Evolutionary conservation across 2,329 filamentous ascomycete species (phyloP), one percentile per base, ranked within the genome.

Genomic region (Penicillium expansum): DNA sequence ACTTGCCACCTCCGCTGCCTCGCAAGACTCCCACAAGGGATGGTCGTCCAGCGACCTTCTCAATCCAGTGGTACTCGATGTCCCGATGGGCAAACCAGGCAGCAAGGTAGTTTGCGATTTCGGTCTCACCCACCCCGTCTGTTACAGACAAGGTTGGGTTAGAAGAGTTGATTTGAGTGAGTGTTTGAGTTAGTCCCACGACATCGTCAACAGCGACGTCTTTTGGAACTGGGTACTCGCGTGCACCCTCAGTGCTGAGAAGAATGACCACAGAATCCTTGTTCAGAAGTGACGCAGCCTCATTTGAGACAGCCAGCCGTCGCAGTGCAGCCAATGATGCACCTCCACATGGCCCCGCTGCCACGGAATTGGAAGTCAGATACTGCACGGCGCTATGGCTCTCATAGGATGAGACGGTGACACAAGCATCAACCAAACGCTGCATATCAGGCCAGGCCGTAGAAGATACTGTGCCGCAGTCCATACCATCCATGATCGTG

Each of bases 401-500:
- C 57, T 91, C 86, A 13, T 71, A 69, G 61, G 90, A 88, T 0
- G 81, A 83, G 0, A 92, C 79, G 0, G 81, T 82, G 0, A 86
- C 71, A 51, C 81, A 82, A 1, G 80, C 83, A 72, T 89, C 84
- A 0, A 90, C 79, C 0, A 85, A 82, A 0, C 75, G 67, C 8
- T 76, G 71, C 4, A 92, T 69, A 0, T 84, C 67, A 0, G 83
- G 78, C 86, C 87, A 92, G 0, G 88, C 86, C 0, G 81, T 84
- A 0, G 77, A 77, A 0, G 87, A 90, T 0, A 89, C 79, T 0
- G 86, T 89, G 0, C 87, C 88, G 59, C 88, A 92, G 62, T 89
- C 85, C 76, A 92, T 83, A 0, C 88, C 89, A 38, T 82, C 80
- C 88, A 92, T 91, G 63, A 90, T 90, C 0, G 86, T 91, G 3